Evolutionary conservation across 2,329 filamentous ascomycete genomes (phyloP).

Genomic region (Chaetomium sp.): DNA sequence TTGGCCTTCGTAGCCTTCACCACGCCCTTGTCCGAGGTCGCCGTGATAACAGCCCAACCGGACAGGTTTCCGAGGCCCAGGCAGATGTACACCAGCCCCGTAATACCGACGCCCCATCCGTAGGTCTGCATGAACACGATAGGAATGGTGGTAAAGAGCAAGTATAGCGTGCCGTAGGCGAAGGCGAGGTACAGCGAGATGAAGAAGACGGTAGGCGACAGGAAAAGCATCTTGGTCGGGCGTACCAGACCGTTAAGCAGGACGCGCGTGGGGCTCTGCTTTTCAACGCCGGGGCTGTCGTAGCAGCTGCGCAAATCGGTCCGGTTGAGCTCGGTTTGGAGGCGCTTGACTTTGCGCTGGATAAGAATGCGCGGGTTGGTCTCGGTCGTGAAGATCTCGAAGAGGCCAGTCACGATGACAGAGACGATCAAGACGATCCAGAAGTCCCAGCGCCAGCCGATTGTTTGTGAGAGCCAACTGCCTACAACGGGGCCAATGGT

Average conservation of each 20-base stretch:
- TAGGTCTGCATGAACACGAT: slow-evolving; percentile 43
- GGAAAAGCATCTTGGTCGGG: slow-evolving; percentile 45
- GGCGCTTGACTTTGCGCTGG: slow-evolving; percentile 38
- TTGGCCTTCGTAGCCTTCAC: slow-evolving; percentile 35
- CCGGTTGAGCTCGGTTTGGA: slow-evolving; percentile 41
- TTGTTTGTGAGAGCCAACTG: slow-evolving; percentile 42
- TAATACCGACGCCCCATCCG: slow-evolving; percentile 39
- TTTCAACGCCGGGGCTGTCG: slow-evolving; percentile 24
- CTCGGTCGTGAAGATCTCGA: slow-evolving; percentile 39
- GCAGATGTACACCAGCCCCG: slow-evolving; percentile 44
- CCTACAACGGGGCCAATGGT: slow-evolving; percentile 43
- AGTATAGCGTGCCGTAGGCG: slow-evolving; percentile 45
- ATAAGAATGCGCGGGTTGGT: slow-evolving; percentile 47
- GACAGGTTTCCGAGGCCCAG: slow-evolving; percentile 31
- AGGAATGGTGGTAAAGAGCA: slow-evolving; percentile 50
- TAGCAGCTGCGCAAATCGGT: slow-evolving; percentile 43
- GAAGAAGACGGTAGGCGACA: slow-evolving; percentile 41
- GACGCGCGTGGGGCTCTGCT: slow-evolving; percentile 25
- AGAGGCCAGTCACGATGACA: slow-evolving; percentile 29
- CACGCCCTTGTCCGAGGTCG: slow-evolving; percentile 33
- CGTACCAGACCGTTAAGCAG: slow-evolving; percentile 40
- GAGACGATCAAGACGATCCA: slow-evolving; percentile 47
- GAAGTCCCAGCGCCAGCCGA: slow-evolving; percentile 47
- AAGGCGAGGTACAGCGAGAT: slow-evolving; percentile 46
- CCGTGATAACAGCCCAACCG: slow-evolving; percentile 28